Base-by-base conservation (phyloP, 2,329 filamentous ascomycete genomes). In the Sclerotinia subarctica region DNA sequence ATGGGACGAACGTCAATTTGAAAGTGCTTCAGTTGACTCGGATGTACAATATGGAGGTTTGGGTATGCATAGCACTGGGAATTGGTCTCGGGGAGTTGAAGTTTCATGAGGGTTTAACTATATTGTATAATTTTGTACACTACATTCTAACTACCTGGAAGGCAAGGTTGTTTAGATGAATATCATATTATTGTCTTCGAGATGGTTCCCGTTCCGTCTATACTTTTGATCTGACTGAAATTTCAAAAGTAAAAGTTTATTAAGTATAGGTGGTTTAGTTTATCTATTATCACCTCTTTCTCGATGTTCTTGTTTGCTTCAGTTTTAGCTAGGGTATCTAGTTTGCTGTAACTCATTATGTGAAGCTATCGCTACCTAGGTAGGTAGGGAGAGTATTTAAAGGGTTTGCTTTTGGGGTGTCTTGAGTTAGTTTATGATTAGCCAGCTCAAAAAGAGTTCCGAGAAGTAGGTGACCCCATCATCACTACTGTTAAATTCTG, bases 21-120 rank as follows among this genome's bases (percentile, higher is more conserved):
- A 78, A 78, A 78, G 76, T 75, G 76, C 76, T 78, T 78, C 76
- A 73, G 74, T 75, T 74, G 74, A 76, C 74, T 73, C 53, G 69
- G 52, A 47, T 68, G 49, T 68, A 59, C 29, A 68, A 62, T 62
- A 62, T 53, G 65, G 56, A 29, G 19, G 42, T 60, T 58, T 64
- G 49, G 66, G 29, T 54, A 64, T 56, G 49, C 51, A 49, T 64
- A 38, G 38, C 57, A 24, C 11, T 42, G 58, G 58, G 13, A 63
- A 47, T 49, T 47, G 62, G 62, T 35, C 44, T 15, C 38, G 21
- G n/a, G 64, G 53, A 59, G 44, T 66, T 59, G 5, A 44, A 44
- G 54, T 44, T 32, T 42, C n/a, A 51, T 52, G 54, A 15, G 46
- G 54, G 53, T 56, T 42, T 53, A 46, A 47, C 46, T 64, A 35